Conservation (phyloP, 2,329 filamentous ascomycete species). For the Ophiostoma sp. region DNA sequence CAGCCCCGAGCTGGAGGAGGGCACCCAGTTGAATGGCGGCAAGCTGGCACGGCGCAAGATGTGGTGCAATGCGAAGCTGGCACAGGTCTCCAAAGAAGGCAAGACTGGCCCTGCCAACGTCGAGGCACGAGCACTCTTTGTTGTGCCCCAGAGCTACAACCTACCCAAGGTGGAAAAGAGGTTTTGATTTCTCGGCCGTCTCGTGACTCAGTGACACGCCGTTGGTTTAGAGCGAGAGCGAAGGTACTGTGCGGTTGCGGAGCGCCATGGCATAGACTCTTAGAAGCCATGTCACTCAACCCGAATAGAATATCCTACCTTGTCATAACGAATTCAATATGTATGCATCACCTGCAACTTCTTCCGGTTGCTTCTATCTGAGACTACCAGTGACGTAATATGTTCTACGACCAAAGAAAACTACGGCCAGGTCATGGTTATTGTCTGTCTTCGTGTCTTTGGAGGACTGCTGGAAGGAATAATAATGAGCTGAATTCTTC, state of each 20-base stretch:
- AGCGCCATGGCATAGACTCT: neutral
- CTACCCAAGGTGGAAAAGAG: conserved; percentile 23
- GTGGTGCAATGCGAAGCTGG: conserved; percentile 50
- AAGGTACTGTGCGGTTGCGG: neutral
- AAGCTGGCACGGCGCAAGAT: conserved; percentile 39
- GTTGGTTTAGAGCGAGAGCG: neutral
- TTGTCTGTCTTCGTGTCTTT: no score
- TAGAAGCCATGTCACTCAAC: neutral
- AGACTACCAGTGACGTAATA: no score
- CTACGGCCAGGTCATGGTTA: no score
- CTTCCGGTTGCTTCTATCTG: no score
- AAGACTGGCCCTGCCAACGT: conserved; percentile 50
- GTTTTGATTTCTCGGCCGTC: conserved; percentile 19
- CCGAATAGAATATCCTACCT: neutral
- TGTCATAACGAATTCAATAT: neutral
- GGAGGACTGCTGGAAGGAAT: no score
- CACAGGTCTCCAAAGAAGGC: conserved; percentile 39
- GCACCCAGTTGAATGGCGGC: neutral
- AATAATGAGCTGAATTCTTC: neutral
- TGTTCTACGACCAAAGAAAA: no score
- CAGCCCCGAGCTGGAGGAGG: conserved; percentile 29
- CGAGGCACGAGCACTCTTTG: conserved; percentile 53
- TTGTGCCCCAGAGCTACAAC: conserved; percentile 48
- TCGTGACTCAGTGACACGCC: neutral
- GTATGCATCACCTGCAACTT: neutral